Evolutionary conservation across 768 basidiomycete genomes (phyloP).

Genomic region (Inosperma sp.): DNA sequence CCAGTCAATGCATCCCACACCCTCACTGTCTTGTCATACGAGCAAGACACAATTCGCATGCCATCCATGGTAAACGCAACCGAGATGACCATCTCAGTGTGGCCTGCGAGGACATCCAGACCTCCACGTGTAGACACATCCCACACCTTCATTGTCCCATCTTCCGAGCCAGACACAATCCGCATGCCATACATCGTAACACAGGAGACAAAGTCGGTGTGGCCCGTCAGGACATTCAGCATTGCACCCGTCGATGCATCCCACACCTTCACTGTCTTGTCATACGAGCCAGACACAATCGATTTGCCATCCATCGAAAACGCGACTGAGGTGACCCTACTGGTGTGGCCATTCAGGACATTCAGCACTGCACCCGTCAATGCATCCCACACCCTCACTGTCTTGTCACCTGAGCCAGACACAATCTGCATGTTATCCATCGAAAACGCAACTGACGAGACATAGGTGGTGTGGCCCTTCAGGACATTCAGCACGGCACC

Average conservation of each 20-base stretch:
- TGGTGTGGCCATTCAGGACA: neutral
- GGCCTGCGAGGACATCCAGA: neutral
- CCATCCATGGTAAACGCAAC: slow-evolving; percentile 9
- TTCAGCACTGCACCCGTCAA: neutral
- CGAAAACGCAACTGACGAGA: slow-evolving; percentile 9
- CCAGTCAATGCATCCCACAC: neutral
- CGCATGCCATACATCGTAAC: neutral
- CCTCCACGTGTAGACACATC: neutral
- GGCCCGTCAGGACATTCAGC: no score
- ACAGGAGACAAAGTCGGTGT: neutral
- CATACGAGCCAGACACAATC: no score
- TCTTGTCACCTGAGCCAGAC: slow-evolving; percentile 7
- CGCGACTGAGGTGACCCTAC: no score
- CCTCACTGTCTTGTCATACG: slow-evolving; percentile 5
- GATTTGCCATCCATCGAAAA: no score
- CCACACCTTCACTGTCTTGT: no score
- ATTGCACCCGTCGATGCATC: neutral
- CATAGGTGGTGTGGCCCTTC: neutral
- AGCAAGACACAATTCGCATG: slow-evolving; percentile 6
- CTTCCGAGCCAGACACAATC: slow-evolving; percentile 5
- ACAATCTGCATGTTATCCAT: no score
- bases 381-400: neutral
- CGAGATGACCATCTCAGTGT: neutral
- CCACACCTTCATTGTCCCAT: neutral
- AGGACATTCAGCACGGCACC: no score